Percentiles rank a stretch among this genome's conserved stretches.
These are phyloP conservation scores for Neophaeococcomyces mojaviensis DNA, from an alignment of 2,329 filamentous ascomycete species.

Conservation along the genomic window DNA sequence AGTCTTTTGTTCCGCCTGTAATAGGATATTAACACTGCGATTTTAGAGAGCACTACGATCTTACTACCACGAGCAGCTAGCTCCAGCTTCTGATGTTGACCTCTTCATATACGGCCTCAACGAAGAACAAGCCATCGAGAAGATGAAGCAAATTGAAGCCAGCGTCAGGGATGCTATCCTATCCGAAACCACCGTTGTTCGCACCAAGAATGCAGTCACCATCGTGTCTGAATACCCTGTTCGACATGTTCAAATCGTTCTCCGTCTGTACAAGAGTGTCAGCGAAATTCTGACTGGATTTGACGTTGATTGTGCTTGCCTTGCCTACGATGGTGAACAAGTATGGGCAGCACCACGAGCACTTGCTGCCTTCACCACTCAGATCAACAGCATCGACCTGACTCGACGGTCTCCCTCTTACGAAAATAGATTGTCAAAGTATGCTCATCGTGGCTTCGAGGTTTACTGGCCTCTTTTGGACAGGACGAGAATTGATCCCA, in stretches of 20 bases:
- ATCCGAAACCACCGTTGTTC: conserved; percentile 73
- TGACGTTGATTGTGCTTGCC: conserved; percentile 77
- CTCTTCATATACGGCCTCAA: conserved; percentile 75
- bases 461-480: conserved; percentile 71
- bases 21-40: neutral
- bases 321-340: conserved; percentile 71
- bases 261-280: conserved; percentile 75
- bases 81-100: conserved; percentile 79
- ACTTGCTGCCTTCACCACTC: conserved; percentile 70
- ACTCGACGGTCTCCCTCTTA: conserved; percentile 76
- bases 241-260: conserved; percentile 76
- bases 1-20: neutral
- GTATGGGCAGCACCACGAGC: conserved; percentile 74
- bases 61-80: conserved; percentile 76
- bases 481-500: conserved; percentile 69
- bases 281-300: conserved; percentile 82
- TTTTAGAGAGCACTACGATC: conserved; percentile 38
- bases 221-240: conserved; percentile 79
- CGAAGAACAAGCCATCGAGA: conserved; percentile 69
- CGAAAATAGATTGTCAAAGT: conserved; percentile 79
- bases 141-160: conserved; percentile 74
- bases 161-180: conserved; percentile 69
- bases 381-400: conserved; percentile 73
- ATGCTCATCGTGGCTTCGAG: conserved; percentile 77
- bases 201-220: conserved; percentile 81